Base-by-base conservation (phyloP, 2,329 filamentous ascomycete genomes). In the Paecilomyces sp. region DNA sequence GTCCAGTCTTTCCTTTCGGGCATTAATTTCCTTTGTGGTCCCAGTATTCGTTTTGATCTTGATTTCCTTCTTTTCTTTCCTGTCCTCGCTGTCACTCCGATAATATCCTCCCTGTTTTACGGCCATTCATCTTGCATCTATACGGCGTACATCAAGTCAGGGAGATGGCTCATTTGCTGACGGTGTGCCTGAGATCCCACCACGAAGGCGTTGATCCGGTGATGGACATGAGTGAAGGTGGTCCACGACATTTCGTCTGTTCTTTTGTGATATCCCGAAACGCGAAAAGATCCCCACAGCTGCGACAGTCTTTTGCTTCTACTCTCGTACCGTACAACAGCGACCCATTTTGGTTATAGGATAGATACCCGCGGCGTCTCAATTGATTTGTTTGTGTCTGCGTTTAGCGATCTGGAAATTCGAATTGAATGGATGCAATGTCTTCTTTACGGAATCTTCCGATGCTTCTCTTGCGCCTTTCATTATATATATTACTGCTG, bases 341-440 rank as follows among this genome's bases (percentile, higher is more conserved):
- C 25, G 25, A 24, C 15, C n/a, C 18, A 61, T 55, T 58, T 50
- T 61, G 62, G 63, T 60, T 56, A 47, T 31, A 57, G 66, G 63
- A 66, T 68, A 68, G 65, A 71, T 71, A 71, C 69, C 69, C 69
- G 61, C 63, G 63, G 61, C 63, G 60, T 62, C 57, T 63, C 63
- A 60, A 61, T 65, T 9, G 62, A 31, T 59, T 34, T 28, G 47
- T 52, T 13, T 28, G 55, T 57, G 9, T 57, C n/a, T 8, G 34
- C 55, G 41, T 56, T 41, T 12, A n/a, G 36, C n/a, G 36, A n/a
- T n/a, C 11, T 41, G 34, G n/a, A 13, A 15, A 12, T n/a, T 41
- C n/a, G 36, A 41, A 41, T 41, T n/a, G 36, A n/a, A 41, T 6
- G 13, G 11, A 41, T 41, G 36, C 13, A 41, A 5, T 41, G 11